Conservation (phyloP, 495 filamentous ascomycete genomes). For the Aspergillus nidulans region DNA sequence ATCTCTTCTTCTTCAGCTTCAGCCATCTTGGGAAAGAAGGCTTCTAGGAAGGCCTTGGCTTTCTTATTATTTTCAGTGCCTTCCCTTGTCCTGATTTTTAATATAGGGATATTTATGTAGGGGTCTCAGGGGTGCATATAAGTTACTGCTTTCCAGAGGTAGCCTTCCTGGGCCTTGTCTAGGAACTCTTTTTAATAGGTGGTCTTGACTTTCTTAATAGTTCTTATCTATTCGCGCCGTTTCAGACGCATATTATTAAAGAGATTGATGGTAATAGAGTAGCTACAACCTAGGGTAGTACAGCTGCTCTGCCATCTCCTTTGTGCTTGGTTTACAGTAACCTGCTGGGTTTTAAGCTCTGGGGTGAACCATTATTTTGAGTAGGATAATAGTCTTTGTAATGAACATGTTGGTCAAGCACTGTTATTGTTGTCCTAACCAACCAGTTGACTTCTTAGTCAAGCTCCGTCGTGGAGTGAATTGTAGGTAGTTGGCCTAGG, state of each 20-base stretch:
- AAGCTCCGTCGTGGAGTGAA: slow-evolving; percentile 4
- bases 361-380: slow-evolving; percentile 24
- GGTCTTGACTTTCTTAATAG: slow-evolving; percentile 18
- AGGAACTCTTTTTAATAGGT: slow-evolving; percentile 21
- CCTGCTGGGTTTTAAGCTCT: slow-evolving; percentile 19
- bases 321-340: slow-evolving; percentile 16
- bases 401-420: slow-evolving; percentile 9
- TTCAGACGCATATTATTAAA: slow-evolving; percentile 11
- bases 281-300: slow-evolving; percentile 4
- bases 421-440: slow-evolving; percentile 12
- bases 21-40: slow-evolving; percentile 25
- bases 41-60: slow-evolving; percentile 18
- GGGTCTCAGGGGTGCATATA: slow-evolving; percentile 24
- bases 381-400: slow-evolving; percentile 15
- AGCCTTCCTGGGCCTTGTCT: slow-evolving; percentile 17
- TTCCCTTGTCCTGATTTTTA: slow-evolving; percentile 12
- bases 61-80: slow-evolving; percentile 21
- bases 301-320: slow-evolving; percentile 18
- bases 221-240: slow-evolving; percentile 14
- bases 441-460: slow-evolving; percentile 7
- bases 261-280: not conserved
- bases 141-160: slow-evolving; percentile 22
- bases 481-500: slow-evolving; percentile 10
- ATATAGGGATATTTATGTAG: slow-evolving; percentile 15
- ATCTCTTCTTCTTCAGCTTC: not conserved